These are phyloP conservation scores for Acanthamoeba polyphaga DNA, from an alignment of 208 protist genomes.

Conservation along the genomic window DNA sequence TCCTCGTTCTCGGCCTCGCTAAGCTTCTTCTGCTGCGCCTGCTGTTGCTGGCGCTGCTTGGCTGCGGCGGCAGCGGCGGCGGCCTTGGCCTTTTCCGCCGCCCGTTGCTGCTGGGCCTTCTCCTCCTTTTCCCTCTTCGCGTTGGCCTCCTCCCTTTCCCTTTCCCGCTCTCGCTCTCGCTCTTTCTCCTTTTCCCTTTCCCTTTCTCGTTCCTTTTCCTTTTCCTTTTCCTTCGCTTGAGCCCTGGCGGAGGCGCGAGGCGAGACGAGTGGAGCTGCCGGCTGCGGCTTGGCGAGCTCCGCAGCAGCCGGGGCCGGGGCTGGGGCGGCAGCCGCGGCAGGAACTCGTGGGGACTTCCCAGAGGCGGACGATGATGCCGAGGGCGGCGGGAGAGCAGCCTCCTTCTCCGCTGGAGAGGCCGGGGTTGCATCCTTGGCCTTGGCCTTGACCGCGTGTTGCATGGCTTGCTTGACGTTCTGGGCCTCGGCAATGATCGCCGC, in stretches of 20 bases:
- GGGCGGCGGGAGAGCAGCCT: neutral
- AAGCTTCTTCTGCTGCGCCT: neutral
- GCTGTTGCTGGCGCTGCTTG: neutral
- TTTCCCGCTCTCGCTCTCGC: neutral
- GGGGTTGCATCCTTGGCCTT: neutral
- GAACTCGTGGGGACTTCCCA: neutral
- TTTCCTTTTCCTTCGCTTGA: neutral
- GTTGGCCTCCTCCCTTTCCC: neutral
- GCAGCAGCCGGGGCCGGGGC: neutral
- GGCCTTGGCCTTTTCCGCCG: neutral
- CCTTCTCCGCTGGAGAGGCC: neutral
- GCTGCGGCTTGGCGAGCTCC: neutral
- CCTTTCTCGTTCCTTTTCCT: neutral
- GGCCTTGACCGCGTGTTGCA: neutral
- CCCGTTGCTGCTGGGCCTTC: neutral
- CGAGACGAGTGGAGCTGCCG: neutral
- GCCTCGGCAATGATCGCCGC: constrained; percentile 18
- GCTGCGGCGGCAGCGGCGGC: too few relatives aligned
- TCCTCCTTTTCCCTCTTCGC: neutral
- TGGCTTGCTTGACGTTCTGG: neutral
- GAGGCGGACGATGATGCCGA: neutral
- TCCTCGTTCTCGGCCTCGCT: neutral
- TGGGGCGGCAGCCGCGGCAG: neutral
- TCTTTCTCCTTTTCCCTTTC: neutral
- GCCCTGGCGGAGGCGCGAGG: neutral